Base-by-base conservation (phyloP, 2,329 filamentous ascomycete species). In the Sporothrix curviconia region DNA sequence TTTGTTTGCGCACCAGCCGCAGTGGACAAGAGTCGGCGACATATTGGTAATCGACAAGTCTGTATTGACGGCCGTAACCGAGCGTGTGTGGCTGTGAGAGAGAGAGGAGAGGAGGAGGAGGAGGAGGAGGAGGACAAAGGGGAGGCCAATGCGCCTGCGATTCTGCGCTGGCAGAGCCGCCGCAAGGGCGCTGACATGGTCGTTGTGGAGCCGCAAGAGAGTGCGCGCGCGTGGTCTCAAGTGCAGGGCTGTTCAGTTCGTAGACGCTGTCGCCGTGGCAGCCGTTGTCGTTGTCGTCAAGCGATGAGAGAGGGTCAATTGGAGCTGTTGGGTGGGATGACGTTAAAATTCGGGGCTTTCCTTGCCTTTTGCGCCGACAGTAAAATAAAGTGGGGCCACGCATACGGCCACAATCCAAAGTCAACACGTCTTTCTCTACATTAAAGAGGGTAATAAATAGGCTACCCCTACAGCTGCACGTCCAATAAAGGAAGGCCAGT, bases 131-230 rank as follows among this genome's bases (percentile, higher is more conserved):
- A 24, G n/a, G 50, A 9, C 12, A 36, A 32, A 25, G 22, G 12
- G 11, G 24, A 11, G 2, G 53, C 19, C 22, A n/a, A n/a, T n/a
- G n/a, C n/a, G n/a, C n/a, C n/a, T n/a, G n/a, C n/a, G n/a, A n/a
- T n/a, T n/a, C 54, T 39, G 34, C 34, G 22, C 34, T n/a, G 43
- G 43, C 54, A 37, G 34, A 56, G 36, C 22, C 32, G 54, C 25
- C 43, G 42, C 11, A 46, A 7, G 14, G 22, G 34, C 43, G 54
- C 54, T 36, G 43, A 39, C 54, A 56, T 56, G 19, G 42, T 30
- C 15, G 42, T 3, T 24, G 51, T 11, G 2, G 5, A 14, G 14
- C 14, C 12, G 3, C 17, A 12, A 4, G 15, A 22, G 3, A 11
- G 22, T 17, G n/a, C 14, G 5, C 3, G n/a, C n/a, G n/a, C n/a